A percentile compares a stretch with the other conserved stretches of the same genome.
These are phyloP conservation scores for Malus sylvestris DNA, from an alignment of 306 rosid species.

Conservation along the genomic window DNA sequence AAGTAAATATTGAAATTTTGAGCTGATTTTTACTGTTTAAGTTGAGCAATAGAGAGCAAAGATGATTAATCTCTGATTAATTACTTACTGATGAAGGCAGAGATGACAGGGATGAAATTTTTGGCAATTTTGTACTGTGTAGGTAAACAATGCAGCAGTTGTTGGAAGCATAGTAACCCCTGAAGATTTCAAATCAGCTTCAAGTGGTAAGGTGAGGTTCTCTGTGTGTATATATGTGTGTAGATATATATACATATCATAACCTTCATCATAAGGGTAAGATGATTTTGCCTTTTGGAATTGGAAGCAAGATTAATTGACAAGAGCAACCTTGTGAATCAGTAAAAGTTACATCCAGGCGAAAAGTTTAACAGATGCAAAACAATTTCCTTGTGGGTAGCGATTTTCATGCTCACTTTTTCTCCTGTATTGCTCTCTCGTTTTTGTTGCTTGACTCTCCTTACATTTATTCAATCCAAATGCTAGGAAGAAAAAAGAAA, in stretches of 20 bases:
- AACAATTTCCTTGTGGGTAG: neutral
- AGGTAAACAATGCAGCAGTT: slow-evolving; percentile 6
- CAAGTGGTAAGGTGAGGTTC: neutral
- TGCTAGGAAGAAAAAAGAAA: too few relatives aligned
- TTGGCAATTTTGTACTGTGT: neutral
- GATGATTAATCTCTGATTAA: neutral
- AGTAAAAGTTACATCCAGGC: neutral
- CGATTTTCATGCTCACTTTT: too few relatives aligned
- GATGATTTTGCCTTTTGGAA: neutral
- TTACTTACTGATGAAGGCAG: neutral
- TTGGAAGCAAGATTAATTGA: too few relatives aligned
- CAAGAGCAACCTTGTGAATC: neutral
- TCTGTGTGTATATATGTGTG: neutral
- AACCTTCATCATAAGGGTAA: neutral
- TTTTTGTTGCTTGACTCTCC: too few relatives aligned
- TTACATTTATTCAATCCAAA: too few relatives aligned
- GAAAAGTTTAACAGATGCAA: neutral
- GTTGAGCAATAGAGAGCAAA: neutral
- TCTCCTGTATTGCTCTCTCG: too few relatives aligned
- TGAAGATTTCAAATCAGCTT: neutral
- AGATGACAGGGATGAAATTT: neutral
- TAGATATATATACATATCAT: too few relatives aligned
- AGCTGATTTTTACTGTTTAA: neutral
- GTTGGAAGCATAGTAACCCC: neutral
- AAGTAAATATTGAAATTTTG: neutral